Base-by-base conservation (phyloP, 139 green algal species). In the Chlorella sp. region DNA sequence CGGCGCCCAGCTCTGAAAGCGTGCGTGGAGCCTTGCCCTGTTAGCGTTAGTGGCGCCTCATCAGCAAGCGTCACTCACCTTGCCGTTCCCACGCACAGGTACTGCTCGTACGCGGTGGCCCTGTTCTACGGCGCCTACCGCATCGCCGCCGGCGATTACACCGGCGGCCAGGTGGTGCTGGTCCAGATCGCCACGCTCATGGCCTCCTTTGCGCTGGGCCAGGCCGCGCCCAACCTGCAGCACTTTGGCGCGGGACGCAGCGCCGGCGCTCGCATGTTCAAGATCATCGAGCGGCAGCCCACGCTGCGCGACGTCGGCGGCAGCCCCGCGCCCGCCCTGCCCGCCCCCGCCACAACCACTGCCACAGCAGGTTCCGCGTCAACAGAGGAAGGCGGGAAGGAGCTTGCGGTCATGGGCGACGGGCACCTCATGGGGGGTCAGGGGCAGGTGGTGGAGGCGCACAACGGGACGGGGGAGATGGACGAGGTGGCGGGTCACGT, bases 111-210 rank as follows among this genome's bases (percentile, higher is more conserved):
- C 73, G 90, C 89, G 0, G 51, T 95, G 24, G 88, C 86, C 0
- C 75, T 96, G 2, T 93, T 86, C 77, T 97, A 93, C 71, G 92
- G 92, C 3, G 80, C 80, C 2, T 81, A 70, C 32, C 76, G 70
- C 24, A 73, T 94, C 32, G 62, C 64, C 0, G 83, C 78, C 1
- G 81, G 81, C 27, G 76, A 59, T 5, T 91, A 90, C 75, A 86
- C 50, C 20, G 87, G 86, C 71, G 75, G 80, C 24, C 61, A 77
- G 42, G 74, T 84, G 59, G 55, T 84, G 49, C 88, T 74, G 29
- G 87, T 94, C 17, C 80, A 96, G 22, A 86, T 97, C 66, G 73
- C 88, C 0, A 84, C 90, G 1, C 81, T 96, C 20, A 80, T 97
- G 34, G 93, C 88, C 20, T 84, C 85, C 31, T 88, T 90, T 77